These are phyloP conservation scores for Cladobotryum mycophilum DNA, from an alignment of 2,329 filamentous ascomycete genomes.

Conservation along the genomic window DNA sequence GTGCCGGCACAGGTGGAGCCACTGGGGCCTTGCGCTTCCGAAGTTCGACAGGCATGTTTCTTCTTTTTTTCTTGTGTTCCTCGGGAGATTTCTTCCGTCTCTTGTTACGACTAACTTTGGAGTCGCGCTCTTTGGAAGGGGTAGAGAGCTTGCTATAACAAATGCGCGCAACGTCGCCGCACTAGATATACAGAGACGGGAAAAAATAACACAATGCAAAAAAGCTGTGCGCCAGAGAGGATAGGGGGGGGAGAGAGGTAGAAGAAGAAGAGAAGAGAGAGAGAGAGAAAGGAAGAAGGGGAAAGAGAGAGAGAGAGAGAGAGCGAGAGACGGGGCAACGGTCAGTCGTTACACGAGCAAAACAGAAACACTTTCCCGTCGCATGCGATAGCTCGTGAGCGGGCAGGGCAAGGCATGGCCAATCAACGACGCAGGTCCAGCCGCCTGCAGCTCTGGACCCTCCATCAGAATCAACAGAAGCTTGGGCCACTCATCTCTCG, in stretches of 20 bases:
- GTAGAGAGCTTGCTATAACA: not conserved
- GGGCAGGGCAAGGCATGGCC: constrained; percentile 13
- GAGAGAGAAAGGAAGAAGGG: constrained; percentile 9
- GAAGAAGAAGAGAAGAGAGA: constrained; percentile 8
- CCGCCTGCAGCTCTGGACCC: constrained; percentile 21
- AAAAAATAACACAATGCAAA: not conserved
- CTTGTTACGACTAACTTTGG: not conserved
- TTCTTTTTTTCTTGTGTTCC: not conserved
- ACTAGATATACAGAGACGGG: not conserved
- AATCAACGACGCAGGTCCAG: constrained; percentile 20
- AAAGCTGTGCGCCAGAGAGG: constrained; percentile 3
- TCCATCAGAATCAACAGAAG: constrained; percentile 8
- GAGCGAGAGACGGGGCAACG: constrained; percentile 11
- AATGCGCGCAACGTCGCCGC: not conserved
- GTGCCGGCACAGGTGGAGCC: constrained; percentile 39
- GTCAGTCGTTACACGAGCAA: constrained; percentile 8
- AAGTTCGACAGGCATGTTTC: constrained; percentile 49
- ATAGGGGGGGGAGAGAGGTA: not conserved
- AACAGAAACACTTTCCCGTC: constrained; percentile 12
- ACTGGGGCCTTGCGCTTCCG: constrained; percentile 56
- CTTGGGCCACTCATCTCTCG: constrained; percentile 20
- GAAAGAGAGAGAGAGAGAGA: constrained; percentile 8
- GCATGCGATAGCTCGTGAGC: constrained; percentile 9
- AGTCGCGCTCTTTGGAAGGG: not conserved
- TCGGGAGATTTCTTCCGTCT: not conserved